Base-by-base conservation (phyloP, 768 basidiomycete species). In the Kwoniella newhampshirensis region DNA sequence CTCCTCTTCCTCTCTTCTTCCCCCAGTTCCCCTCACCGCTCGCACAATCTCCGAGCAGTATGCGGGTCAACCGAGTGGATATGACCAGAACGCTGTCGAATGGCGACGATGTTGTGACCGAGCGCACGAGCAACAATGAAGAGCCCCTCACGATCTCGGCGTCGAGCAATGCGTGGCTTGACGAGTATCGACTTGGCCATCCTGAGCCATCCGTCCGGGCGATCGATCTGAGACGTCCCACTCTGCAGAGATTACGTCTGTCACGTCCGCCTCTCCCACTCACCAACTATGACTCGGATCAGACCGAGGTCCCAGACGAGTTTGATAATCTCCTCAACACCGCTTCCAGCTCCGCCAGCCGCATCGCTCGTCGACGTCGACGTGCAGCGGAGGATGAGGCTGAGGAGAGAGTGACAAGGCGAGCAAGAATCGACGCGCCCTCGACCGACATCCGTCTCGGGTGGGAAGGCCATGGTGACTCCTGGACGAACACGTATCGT, bases 311-410 rank as follows among this genome's bases (percentile, higher is more conserved):
- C 9, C 51, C 57, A 6, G 57, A 58, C 30, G 39, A 52, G 4
- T 47, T 59, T 36, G 51, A 53, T 27, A 47, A 42, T 20, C 43
- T 54, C 2, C 45, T 59, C 23, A 43, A 59, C 30, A 36, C 23
- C 13, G 37, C 47, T 32, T 23, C 23, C 12, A 49, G 27, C 17
- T 28, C 36, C 4, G 50, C 25, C 48, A 20, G 15, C 17, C 23
- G 12, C 20, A 26, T 17, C 3, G 26, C 27, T 9, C 11, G 26
- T 17, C 43, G 27, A 18, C 11, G 46, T n/a, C 25, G 36, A 18
- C 44, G 51, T 6, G 42, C 30, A 42, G 46, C 27, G 21, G 23
- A 28, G 7, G 51, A 51, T 5, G 44, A 45, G 7, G 45, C 12
- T 15, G 45, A 39, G 1, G 21, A 17, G 11, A 26, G 18, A 12